Evolutionary conservation across 1,284 basidiomycete genomes (phyloP).

Genomic region (Rhodotorula sp.): DNA sequence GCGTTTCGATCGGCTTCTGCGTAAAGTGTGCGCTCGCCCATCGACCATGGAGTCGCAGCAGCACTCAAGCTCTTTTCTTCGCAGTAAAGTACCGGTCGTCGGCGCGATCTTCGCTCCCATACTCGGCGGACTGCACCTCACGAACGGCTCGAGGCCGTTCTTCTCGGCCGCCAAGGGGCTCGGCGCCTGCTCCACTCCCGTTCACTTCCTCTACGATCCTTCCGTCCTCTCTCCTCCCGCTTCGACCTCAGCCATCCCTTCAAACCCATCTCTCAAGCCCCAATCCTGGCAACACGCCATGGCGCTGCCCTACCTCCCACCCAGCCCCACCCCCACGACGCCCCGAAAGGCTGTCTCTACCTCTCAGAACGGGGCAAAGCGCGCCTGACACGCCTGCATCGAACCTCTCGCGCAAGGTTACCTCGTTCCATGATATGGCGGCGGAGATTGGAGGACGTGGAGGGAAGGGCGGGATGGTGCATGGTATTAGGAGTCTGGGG

Average conservation of each 20-base stretch:
- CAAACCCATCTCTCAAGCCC: not conserved
- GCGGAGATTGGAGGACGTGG: slow-evolving; percentile 39
- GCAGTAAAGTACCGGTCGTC: slow-evolving; percentile 42
- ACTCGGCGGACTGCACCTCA: slow-evolving; percentile 40
- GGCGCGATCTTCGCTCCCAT: slow-evolving; percentile 45
- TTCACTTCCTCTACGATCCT: slow-evolving; percentile 31
- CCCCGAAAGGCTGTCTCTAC: slow-evolving; percentile 45
- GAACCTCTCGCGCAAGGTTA: slow-evolving; percentile 43
- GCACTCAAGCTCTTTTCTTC: not conserved
- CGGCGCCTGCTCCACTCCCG: slow-evolving; percentile 43
- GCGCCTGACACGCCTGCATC: slow-evolving; percentile 32
- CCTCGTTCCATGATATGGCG: slow-evolving; percentile 44
- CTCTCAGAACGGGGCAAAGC: slow-evolving; percentile 47
- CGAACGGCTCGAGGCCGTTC: slow-evolving; percentile 41
- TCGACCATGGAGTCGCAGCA: not conserved
- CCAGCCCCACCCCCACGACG: slow-evolving; percentile 40
- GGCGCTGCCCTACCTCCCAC: slow-evolving; percentile 42
- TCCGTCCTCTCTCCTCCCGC: slow-evolving; percentile 12
- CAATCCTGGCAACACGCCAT: slow-evolving; percentile 38
- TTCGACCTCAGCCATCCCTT: not conserved
- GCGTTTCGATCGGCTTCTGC: slow-evolving; percentile 42
- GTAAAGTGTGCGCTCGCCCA: slow-evolving; percentile 32
- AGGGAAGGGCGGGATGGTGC: slow-evolving; percentile 45
- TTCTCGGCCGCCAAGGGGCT: slow-evolving; percentile 42
- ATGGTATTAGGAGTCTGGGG: slow-evolving; percentile 45